A percentile compares a stretch with the other conserved stretches of the same genome.
Conservation (phyloP, 2,329 filamentous ascomycete genomes). For the Zasmidium angulare region DNA sequence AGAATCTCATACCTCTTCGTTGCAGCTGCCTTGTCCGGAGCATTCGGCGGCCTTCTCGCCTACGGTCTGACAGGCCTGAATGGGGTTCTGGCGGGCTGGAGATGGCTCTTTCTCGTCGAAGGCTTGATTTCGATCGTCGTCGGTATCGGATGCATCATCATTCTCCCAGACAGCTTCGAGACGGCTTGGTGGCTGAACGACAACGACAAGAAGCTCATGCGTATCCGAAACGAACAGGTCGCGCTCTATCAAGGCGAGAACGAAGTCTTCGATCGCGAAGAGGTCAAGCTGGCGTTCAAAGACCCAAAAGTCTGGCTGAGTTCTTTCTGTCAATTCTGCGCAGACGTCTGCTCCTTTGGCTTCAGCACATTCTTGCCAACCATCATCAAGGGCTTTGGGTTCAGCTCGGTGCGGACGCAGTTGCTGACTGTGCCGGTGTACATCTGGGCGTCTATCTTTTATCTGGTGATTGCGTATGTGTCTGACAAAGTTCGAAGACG, state of each 20-base stretch:
- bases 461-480: conserved; percentile 10
- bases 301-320: conserved; percentile 34
- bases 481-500: conserved; percentile 8
- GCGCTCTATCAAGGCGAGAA: conserved; percentile 22
- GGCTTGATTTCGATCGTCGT: conserved; percentile 10
- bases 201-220: conserved; percentile 23
- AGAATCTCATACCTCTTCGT: conserved; percentile 14
- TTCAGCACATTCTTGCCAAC: conserved; percentile 38
- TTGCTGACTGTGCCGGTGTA: conserved; percentile 7
- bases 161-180: conserved; percentile 1
- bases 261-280: conserved; percentile 32
- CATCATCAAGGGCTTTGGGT: conserved; percentile 36
- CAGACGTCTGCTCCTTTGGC: conserved; percentile 34
- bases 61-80: conserved; percentile 5
- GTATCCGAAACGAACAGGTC: conserved; percentile 5
- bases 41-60: conserved; percentile 3
- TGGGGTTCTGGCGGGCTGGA: conserved; percentile 21
- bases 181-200: conserved; percentile 28
- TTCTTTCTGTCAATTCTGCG: conserved; percentile 35
- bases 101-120: conserved; percentile 22
- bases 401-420: conserved; percentile 1
- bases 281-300: conserved; percentile 29
- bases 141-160: conserved; percentile 2
- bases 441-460: conserved; percentile 8
- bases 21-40: conserved; percentile 35